phyloP scores from a whole-genome alignment of 306 rosid genomes.

The Calophaca sinica region DNA sequence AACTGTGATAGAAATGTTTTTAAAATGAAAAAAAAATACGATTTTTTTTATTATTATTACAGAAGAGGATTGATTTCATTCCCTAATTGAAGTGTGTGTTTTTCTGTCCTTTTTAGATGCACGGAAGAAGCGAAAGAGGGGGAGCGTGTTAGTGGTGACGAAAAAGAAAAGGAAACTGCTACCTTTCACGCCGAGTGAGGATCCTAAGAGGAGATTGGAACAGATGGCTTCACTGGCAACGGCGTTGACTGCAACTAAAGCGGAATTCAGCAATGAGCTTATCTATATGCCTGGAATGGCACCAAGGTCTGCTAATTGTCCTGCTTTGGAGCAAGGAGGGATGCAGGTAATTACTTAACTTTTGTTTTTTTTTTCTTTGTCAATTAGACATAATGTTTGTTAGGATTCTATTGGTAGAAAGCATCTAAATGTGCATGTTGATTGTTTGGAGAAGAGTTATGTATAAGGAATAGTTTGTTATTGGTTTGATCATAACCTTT shows the following conservation, averaged over 20 bases:
- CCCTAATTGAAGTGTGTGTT: neutral
- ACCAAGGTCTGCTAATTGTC: constrained; percentile 69
- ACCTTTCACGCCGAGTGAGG: constrained; percentile 67
- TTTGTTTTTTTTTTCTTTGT: neutral
- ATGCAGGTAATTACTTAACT: constrained; percentile 74
- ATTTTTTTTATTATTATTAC: too few relatives aligned
- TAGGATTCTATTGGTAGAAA: neutral
- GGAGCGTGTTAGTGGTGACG: constrained; percentile 59
- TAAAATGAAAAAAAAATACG: too few relatives aligned
- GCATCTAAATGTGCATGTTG: neutral
- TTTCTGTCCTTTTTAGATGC: constrained; percentile 49
- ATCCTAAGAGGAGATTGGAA: constrained; percentile 66
- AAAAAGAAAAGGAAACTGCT: constrained; percentile 76
- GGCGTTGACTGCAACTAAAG: constrained; percentile 74
- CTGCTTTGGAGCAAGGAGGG: constrained; percentile 79
- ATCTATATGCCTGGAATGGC: constrained; percentile 81
- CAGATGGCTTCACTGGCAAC: constrained; percentile 97
- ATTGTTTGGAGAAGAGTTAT: constrained; percentile 4
- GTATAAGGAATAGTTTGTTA: neutral
- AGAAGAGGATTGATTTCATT: neutral
- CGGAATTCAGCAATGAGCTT: constrained; percentile 77
- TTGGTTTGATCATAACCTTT: neutral
- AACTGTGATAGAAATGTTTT: neutral
- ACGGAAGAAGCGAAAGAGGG: constrained; percentile 68
- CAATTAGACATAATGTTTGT: neutral